Evolutionary conservation across 768 basidiomycete genomes (phyloP), one percentile per base, ranked within the genome.

Genomic region (Naganishia friedmannii): DNA sequence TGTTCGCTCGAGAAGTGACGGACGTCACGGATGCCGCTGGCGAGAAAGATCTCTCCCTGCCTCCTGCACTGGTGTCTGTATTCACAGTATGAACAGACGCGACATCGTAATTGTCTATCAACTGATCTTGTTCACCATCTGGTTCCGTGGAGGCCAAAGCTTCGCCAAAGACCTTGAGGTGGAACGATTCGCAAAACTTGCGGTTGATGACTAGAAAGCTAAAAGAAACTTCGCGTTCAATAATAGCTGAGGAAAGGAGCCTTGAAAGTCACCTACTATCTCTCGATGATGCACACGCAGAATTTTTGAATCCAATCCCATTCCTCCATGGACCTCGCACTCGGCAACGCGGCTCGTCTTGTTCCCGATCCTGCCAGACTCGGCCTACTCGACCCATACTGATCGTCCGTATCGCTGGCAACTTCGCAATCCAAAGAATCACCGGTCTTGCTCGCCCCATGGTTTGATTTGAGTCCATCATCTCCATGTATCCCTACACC

Each of bases 141-240:
- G 42, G 15, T 26, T 63, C 39, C 2, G n/a, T 15, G 26, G 39
- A 15, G 4, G 60, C 13, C 23, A 42, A 26, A 12, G 60, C 39
- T 45, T 63, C 60, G 9, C 60, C 60, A 17, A 63, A 63, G 26
- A 63, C 42, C 42, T 63, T 63, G 60, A 42, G 42, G 29, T 63
- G 60, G 29, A 63, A 42, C 39, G 60, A 63, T 63, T 63, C 39
- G 19, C 60, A 63, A 42, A 63, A 63, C 26, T 39, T 21, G 32
- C 23, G 60, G 26, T 63, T 46, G 60, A 63, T 45, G 4, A 26
- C 39, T 6, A 63, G 37, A 34, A 63, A 63, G 39, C 60, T 63
- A 42, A 26, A 51, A 26, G 48, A 23, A 2, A 51, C 9, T 51
- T 51, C 48, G 48, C 48, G 42, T 12, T 51, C 23, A 51, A 23